Percentiles rank a stretch among this genome's conserved stretches.
Conservation (phyloP, 192 early-diverging fungal genomes). For the Coemansia sp. region DNA sequence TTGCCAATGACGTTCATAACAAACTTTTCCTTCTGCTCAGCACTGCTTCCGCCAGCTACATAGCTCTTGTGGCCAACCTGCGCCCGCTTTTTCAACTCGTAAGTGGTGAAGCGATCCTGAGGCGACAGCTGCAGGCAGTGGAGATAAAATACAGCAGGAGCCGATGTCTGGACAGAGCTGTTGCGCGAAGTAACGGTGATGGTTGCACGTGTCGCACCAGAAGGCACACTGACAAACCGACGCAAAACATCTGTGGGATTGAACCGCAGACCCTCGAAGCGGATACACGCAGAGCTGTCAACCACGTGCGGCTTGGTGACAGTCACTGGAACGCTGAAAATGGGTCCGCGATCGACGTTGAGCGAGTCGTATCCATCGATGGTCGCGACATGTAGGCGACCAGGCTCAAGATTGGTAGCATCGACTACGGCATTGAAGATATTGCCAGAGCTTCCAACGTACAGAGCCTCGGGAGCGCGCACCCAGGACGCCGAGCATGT, state of each 20-base stretch:
- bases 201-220: slow-evolving; percentile 75
- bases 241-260: slow-evolving; percentile 77
- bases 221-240: slow-evolving; percentile 78
- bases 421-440: slow-evolving; percentile 76
- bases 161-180: slow-evolving; percentile 21
- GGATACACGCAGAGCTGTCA: slow-evolving; percentile 49
- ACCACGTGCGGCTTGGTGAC: slow-evolving; percentile 75
- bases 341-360: slow-evolving; percentile 67
- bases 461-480: slow-evolving; percentile 68
- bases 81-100: slow-evolving; percentile 61
- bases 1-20: slow-evolving; percentile 67
- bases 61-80: slow-evolving; percentile 63
- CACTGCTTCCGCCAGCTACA: slow-evolving; percentile 59
- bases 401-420: slow-evolving; percentile 73
- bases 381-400: slow-evolving; percentile 73
- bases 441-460: slow-evolving; percentile 64
- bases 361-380: slow-evolving; percentile 79
- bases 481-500: slow-evolving; percentile 77
- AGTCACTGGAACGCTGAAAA: slow-evolving; percentile 87
- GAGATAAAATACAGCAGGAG: slow-evolving; percentile 67
- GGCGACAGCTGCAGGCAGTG: slow-evolving; percentile 76
- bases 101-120: slow-evolving; percentile 62
- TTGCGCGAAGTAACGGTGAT: slow-evolving; percentile 45
- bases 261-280: slow-evolving; percentile 64
- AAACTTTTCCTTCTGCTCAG: slow-evolving; percentile 56